A percentile compares a stretch with the other conserved stretches of the same genome.
Evolutionary conservation across 164 flowering plant genomes (phyloP).

Genomic region (Annona squamosa): DNA sequence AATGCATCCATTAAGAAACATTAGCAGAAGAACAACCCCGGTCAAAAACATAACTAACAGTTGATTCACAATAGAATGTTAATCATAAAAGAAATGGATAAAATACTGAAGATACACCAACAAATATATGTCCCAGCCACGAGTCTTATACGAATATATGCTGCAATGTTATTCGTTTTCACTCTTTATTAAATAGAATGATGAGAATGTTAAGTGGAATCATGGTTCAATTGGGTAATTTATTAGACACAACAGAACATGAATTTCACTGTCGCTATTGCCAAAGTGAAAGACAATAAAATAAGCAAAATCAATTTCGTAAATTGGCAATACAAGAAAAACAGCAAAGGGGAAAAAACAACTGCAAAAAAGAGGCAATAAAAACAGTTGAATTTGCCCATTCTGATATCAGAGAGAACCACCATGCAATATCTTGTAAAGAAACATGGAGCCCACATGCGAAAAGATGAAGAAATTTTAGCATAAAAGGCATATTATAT

Average conservation of each 20-base stretch:
- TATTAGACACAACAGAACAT: too few species aligned
- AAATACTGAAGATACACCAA: background rate
- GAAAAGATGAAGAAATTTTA: too few species aligned
- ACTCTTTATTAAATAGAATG: background rate
- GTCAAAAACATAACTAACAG: background rate
- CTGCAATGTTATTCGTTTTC: background rate
- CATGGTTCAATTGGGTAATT: too few species aligned
- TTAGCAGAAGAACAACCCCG: background rate
- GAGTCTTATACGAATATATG: background rate
- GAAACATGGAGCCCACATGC: too few species aligned
- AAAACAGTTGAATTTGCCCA: background rate
- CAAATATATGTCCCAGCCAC: background rate
- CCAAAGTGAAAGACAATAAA: background rate
- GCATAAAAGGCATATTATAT: too few species aligned
- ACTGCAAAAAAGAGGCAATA: background rate
- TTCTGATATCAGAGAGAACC: background rate
- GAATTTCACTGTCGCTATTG: too few species aligned
- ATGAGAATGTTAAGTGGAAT: too few species aligned
- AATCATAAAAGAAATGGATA: background rate
- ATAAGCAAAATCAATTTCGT: too few species aligned
- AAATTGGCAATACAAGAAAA: background rate
- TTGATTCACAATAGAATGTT: background rate
- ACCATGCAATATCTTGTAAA: background rate
- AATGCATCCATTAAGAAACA: background rate
- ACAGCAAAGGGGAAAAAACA: background rate